Conservation (phyloP, 495 filamentous ascomycete species). For the Entonaema liquescens region DNA sequence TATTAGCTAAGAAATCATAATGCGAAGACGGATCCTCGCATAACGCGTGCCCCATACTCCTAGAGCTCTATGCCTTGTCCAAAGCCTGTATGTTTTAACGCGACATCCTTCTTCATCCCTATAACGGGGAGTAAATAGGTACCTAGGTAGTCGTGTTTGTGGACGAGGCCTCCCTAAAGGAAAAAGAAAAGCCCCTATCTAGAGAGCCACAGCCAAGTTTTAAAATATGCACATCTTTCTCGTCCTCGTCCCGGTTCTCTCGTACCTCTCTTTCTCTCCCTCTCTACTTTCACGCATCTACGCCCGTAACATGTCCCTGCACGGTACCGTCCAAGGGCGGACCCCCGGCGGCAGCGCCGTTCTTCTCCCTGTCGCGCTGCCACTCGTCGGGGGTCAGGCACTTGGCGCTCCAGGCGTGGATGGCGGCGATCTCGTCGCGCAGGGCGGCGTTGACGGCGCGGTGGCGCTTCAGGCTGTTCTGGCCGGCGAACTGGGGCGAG, state of each 20-base stretch:
- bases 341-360: constrained; percentile 42
- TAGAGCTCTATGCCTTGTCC: neutral
- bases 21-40: constrained; percentile 10
- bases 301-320: constrained; percentile 52
- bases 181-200: too few relatives aligned
- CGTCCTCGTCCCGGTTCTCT: too few relatives aligned
- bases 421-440: constrained; percentile 91
- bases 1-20: constrained; percentile 24
- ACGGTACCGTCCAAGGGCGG: constrained; percentile 56
- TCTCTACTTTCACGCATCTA: constrained; percentile 42
- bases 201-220: too few relatives aligned
- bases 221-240: too few relatives aligned
- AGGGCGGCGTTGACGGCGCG: constrained; percentile 86
- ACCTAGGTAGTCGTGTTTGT: too few relatives aligned
- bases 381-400: constrained; percentile 96
- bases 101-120: neutral
- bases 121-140: neutral
- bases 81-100: neutral
- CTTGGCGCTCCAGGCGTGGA: constrained; percentile 98
- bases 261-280: too few relatives aligned
- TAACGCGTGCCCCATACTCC: neutral
- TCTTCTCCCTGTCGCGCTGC: constrained; percentile 68
- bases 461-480: constrained; percentile 86
- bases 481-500: constrained; percentile 84
- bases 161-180: too few relatives aligned